phyloP scores from a whole-genome alignment of 306 rosid species.

The Datisca glomerata region DNA sequence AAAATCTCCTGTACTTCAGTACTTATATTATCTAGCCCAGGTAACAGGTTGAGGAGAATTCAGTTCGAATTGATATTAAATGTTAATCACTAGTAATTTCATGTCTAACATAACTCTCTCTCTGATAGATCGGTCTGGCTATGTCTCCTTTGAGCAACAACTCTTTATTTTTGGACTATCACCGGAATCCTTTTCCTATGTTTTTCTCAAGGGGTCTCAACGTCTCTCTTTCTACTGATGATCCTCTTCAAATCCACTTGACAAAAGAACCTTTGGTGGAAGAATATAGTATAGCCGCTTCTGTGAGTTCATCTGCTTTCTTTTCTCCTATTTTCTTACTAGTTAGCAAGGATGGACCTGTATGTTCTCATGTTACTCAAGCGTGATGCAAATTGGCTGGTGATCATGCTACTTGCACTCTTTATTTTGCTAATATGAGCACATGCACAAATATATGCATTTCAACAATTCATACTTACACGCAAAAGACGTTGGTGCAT shows the following conservation, averaged over 20 bases:
- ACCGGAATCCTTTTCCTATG: slow-evolving; percentile 83
- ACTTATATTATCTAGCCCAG: slow-evolving; percentile 84
- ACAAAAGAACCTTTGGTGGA: slow-evolving; percentile 98
- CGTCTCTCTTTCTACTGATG: slow-evolving; percentile 97
- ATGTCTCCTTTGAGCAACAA: slow-evolving; percentile 98
- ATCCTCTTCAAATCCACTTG: slow-evolving; percentile 97
- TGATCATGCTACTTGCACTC: too few relatives aligned
- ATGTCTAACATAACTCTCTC: not conserved
- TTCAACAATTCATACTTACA: not conserved
- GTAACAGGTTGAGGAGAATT: slow-evolving; percentile 24
- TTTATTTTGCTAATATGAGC: too few relatives aligned
- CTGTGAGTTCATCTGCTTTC: too few relatives aligned
- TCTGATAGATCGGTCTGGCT: slow-evolving; percentile 76
- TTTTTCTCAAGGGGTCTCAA: slow-evolving; percentile 91
- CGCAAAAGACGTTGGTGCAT: not conserved
- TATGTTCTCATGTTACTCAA: too few relatives aligned
- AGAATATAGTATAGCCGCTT: slow-evolving; percentile 97
- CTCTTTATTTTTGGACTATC: slow-evolving; percentile 90
- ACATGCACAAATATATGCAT: too few relatives aligned
- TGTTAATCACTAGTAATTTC: not conserved
- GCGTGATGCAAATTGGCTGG: too few relatives aligned
- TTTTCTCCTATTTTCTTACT: slow-evolving; percentile 10
- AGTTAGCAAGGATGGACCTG: too few relatives aligned
- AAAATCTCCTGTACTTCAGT: slow-evolving; percentile 90
- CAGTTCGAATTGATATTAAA: not conserved